Evolutionary conservation across 495 filamentous ascomycete species (phyloP), one percentile per base, ranked within the genome.

Genomic region (Lophium mytilinum): DNA sequence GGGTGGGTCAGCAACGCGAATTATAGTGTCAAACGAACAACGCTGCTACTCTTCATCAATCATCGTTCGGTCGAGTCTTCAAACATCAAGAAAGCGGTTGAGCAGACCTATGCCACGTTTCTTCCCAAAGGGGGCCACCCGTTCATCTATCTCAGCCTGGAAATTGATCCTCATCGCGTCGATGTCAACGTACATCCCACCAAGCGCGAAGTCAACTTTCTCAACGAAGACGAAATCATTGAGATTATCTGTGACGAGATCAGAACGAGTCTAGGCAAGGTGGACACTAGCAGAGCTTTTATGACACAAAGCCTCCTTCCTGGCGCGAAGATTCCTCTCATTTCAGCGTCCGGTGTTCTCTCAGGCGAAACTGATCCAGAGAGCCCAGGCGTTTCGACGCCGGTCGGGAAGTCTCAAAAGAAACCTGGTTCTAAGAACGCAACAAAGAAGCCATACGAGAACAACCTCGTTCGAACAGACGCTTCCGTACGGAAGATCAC

Each of bases 171-270:
- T 9, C 81, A 87, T 39, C 81, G 91, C 12, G 89, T 99, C 3
- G 94, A 99, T 70, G 94, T 99, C 65, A 99, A 99, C 65, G 84
- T 99, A 0, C 94, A 99, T 68, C 94, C 94, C 4, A 97, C 94
- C 2, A 99, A 99, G 68, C 80, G 92, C 50, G 94, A 99, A 69
- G 94, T 99, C 33, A 95, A 97, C 67, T 97, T 99, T 68, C 78
- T 99, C 4, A 95, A 97, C 60, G 94, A 99, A 68, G 94, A 97
- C 62, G 93, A 97, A 62, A 95, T 97, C 52, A 86, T 95, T 57
- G 89, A 95, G 64, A 81, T 78, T 46, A 84, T 99, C 33, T 95
- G 90, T 72, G 80, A 83, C 57, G 84, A 88, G 50, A 85, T 97
- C 49, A 81, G 88, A 45, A 76, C 81, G 11, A 87, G 88, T 56